Conservation (phyloP, 148 eudicot species). For the Pouteria glomerata region DNA sequence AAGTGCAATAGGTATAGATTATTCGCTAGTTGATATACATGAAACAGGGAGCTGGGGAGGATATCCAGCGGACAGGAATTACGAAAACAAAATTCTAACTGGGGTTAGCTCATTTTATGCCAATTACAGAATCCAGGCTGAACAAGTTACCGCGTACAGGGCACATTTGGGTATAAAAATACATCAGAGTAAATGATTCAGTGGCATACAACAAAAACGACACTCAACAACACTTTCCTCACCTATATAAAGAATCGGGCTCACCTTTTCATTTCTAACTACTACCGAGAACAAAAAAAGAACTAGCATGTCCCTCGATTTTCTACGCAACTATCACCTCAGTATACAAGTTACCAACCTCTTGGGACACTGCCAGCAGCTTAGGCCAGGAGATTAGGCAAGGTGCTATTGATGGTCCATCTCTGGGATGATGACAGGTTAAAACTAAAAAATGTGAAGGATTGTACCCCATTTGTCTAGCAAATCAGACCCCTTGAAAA, state of each 20-base stretch:
- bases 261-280: too few relatives aligned
- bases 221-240: not conserved
- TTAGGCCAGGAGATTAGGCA: too few relatives aligned
- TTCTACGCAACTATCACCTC: not conserved
- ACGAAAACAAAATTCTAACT: too few relatives aligned
- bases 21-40: too few relatives aligned
- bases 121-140: not conserved
- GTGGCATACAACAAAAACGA: not conserved
- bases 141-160: not conserved
- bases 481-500: not conserved
- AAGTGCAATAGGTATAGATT: too few relatives aligned
- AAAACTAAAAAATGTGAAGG: not conserved
- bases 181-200: too few relatives aligned
- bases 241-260: not conserved
- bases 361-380: not conserved
- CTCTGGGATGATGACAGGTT: not conserved
- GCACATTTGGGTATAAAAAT: not conserved
- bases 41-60: too few relatives aligned
- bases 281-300: constrained; percentile 1
- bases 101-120: too few relatives aligned
- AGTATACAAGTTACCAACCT: not conserved
- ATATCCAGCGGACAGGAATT: too few relatives aligned
- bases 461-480: not conserved
- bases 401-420: not conserved
- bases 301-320: not conserved